phyloP scores from a whole-genome alignment of 2,329 filamentous ascomycete species.

The Plenodomus lindquistii region DNA sequence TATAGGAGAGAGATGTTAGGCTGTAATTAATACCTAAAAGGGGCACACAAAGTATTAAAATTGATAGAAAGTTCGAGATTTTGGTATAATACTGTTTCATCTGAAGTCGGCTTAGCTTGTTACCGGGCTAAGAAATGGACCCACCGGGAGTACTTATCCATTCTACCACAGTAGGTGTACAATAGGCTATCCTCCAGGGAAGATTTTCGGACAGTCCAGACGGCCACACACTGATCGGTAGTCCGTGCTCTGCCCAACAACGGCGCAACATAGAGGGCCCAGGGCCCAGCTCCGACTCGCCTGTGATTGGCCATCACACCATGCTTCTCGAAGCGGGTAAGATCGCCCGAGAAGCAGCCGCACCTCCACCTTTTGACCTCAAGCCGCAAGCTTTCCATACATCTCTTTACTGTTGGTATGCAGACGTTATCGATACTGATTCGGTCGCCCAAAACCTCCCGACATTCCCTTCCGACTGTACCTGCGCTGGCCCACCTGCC shows the following conservation, averaged over 20 bases:
- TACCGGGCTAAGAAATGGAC: no score
- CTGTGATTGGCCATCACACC: background rate
- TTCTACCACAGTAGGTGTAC: no score
- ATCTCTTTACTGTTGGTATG: constrained; percentile 11
- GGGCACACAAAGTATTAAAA: no score
- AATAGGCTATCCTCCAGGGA: background rate
- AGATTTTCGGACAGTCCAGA: background rate
- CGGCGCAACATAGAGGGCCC: background rate
- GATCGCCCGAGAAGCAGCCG: constrained; percentile 29
- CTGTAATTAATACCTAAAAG: no score
- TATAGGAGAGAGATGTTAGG: no score
- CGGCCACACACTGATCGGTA: background rate
- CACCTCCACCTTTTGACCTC: constrained; percentile 36
- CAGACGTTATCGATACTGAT: constrained; percentile 8
- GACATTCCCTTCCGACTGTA: constrained; percentile 10
- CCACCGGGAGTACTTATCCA: no score
- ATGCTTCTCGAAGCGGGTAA: background rate
- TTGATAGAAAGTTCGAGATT: no score
- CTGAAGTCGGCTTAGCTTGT: no score
- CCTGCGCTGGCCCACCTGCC: constrained; percentile 11
- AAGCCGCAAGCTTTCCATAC: constrained; percentile 23
- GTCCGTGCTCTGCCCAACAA: background rate
- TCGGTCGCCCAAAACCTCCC: constrained; percentile 9
- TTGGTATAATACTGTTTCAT: no score
- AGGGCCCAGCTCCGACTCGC: background rate